Base-by-base conservation (phyloP, 768 basidiomycete genomes). In the Rhodotorula toruloides region DNA sequence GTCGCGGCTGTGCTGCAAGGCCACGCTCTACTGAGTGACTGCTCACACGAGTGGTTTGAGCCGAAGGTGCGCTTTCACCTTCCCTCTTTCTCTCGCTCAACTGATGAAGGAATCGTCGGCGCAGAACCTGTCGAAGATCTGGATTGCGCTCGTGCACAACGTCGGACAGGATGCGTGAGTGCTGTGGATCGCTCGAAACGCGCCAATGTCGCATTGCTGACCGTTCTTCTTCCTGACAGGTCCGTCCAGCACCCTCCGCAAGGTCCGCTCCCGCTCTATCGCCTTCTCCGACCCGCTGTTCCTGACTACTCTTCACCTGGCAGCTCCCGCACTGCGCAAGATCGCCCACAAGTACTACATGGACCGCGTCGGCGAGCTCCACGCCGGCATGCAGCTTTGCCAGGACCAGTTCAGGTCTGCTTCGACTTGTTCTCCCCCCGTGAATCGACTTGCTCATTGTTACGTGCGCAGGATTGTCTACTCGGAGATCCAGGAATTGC, bases 301-400 rank as follows among this genome's bases (percentile, higher is more conserved):
- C 9, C 25, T 3, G 10, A 13, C 17, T 12, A 29, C n/a, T n/a
- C n/a, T n/a, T n/a, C n/a, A n/a, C n/a, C n/a, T n/a, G n/a, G 7
- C 58, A 71, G 70, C 54, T 12, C 40, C 65, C 13, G 58, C 53
- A 17, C 47, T 71, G 13, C 62, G 60, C 55, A 53, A 61, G 48
- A 31, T 71, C 37, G 70, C 70, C 8, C 65, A 61, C 40, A 61
- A 60, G 40, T 71, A 64, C 56, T 71, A 67, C 63, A 61, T 67
- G 55, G 58, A 67, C 34, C 62, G 70, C 9, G 70, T 71, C 7
- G 27, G 54, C 59, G 65, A 71, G 34, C 40, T 71, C 14, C 53
- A 64, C 34, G 44, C 36, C 14, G 62, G 40, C 4, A 71, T 71
- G 70, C 55, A 71, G 40, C 47, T 34, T 13, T 63, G 63, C 47